Evolutionary conservation across 2,329 filamentous ascomycete genomes (phyloP).

Genomic region (Fusarium phyllophilum): DNA sequence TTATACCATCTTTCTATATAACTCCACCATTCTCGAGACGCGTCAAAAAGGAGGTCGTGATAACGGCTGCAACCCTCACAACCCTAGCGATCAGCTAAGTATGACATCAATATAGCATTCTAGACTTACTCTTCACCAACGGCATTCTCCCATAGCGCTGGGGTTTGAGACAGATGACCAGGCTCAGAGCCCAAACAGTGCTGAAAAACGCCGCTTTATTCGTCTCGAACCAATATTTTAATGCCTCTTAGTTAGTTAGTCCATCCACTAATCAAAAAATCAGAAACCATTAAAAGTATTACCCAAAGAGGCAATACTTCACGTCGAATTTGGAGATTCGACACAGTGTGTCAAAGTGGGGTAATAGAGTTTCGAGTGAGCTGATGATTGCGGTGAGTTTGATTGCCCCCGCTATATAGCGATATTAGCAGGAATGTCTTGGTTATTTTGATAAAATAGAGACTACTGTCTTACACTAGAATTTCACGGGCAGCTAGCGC

Average conservation of each 20-base stretch:
- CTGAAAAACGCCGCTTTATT: not conserved
- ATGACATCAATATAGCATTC: not conserved
- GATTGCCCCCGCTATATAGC: not conserved
- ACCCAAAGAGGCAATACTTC: not conserved
- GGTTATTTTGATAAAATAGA: not conserved
- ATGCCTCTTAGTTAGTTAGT: fast-evolving
- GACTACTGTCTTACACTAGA: not conserved
- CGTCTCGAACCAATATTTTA: not conserved
- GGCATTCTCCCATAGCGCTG: not conserved
- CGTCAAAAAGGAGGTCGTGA: not conserved
- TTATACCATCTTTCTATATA: not conserved
- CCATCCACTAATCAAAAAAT: not conserved
- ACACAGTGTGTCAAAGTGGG: not conserved
- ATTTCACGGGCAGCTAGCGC: not conserved
- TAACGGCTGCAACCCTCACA: not conserved
- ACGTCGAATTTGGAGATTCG: not conserved
- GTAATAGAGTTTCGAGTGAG: too few species aligned
- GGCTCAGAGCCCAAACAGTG: not conserved
- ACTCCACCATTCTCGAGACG: not conserved
- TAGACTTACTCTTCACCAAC: not conserved
- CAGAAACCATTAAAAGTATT: not conserved
- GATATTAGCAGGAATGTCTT: not conserved
- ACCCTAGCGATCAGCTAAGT: not conserved
- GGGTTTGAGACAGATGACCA: not conserved
- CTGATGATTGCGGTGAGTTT: not conserved